Evolutionary conservation across 2,329 filamentous ascomycete genomes (phyloP).

Genomic region (Trichoderma brevicompactum): DNA sequence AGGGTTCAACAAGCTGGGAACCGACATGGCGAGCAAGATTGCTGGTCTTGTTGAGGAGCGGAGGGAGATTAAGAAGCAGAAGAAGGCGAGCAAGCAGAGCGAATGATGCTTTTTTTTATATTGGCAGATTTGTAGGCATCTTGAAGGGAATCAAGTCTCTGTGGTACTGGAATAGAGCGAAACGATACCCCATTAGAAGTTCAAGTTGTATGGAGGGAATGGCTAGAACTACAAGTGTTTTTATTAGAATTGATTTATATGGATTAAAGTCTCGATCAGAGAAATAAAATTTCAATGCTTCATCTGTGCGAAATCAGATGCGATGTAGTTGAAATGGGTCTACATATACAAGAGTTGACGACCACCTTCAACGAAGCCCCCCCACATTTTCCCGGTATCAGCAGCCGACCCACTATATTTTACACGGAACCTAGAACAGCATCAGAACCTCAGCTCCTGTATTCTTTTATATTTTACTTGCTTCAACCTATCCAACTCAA

Average conservation of each 20-base stretch:
- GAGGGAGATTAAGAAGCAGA: slow-evolving; percentile 35
- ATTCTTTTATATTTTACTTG: background rate
- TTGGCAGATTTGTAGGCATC: background rate
- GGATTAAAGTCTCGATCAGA: background rate
- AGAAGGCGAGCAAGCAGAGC: slow-evolving; percentile 10
- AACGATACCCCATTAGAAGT: background rate
- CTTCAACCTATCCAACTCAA: background rate
- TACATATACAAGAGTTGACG: no score
- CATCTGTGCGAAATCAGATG: background rate
- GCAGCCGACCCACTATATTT: slow-evolving; percentile 5
- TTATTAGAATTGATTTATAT: background rate
- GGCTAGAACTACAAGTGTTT: background rate
- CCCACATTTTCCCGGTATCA: background rate
- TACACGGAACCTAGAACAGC: background rate
- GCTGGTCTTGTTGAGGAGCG: slow-evolving; percentile 41
- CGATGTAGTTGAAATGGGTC: no score
- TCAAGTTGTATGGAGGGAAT: background rate
- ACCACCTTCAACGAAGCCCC: background rate
- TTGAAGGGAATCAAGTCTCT: background rate
- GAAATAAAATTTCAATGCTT: background rate
- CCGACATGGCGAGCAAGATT: slow-evolving; percentile 40
- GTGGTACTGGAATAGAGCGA: background rate
- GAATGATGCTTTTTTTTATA: background rate
- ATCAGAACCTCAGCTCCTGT: background rate
- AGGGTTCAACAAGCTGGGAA: slow-evolving; percentile 53